phyloP scores from a whole-genome alignment of 495 filamentous ascomycete genomes.

The Talaromyces wortmannii region DNA sequence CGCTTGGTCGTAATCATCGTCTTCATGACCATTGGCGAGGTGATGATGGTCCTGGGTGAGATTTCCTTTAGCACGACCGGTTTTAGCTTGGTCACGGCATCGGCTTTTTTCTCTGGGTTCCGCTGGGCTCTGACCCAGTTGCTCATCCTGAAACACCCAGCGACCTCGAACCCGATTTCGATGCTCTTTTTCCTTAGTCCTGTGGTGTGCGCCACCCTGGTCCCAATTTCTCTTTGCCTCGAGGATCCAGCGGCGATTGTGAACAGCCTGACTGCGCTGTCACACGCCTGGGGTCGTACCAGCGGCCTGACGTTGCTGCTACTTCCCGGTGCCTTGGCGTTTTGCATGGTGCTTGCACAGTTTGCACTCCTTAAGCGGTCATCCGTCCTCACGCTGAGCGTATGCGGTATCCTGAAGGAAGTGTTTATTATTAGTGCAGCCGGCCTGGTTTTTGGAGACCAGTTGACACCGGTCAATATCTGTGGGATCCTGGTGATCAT shows the following conservation, averaged over 20 bases:
- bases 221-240: conserved; percentile 66
- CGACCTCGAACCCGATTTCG: conserved; percentile 79
- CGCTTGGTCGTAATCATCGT: conserved; percentile 69
- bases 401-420: conserved; percentile 88
- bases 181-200: conserved; percentile 84
- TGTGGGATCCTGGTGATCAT: conserved; percentile 70
- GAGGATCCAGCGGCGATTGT: conserved; percentile 58
- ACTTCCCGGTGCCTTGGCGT: conserved; percentile 74
- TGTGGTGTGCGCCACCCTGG: conserved; percentile 70
- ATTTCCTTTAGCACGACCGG: conserved; percentile 66
- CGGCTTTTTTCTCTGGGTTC: conserved; percentile 79
- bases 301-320: conserved; percentile 51
- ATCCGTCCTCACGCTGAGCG: conserved; percentile 75
- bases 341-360: conserved; percentile 82
- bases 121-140: conserved; percentile 85
- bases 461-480: conserved; percentile 70
- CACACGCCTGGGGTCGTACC: conserved; percentile 43
- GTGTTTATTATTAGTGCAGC: conserved; percentile 80
- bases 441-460: conserved; percentile 68
- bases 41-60: conserved; percentile 90
- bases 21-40: conserved; percentile 74
- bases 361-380: conserved; percentile 81
- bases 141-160: conserved; percentile 73
- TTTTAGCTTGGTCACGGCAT: conserved; percentile 72
- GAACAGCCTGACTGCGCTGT: conserved; percentile 46